These are phyloP conservation scores for Staphylotrichum tortipilum DNA, from an alignment of 495 filamentous ascomycete genomes.

Conservation along the genomic window DNA sequence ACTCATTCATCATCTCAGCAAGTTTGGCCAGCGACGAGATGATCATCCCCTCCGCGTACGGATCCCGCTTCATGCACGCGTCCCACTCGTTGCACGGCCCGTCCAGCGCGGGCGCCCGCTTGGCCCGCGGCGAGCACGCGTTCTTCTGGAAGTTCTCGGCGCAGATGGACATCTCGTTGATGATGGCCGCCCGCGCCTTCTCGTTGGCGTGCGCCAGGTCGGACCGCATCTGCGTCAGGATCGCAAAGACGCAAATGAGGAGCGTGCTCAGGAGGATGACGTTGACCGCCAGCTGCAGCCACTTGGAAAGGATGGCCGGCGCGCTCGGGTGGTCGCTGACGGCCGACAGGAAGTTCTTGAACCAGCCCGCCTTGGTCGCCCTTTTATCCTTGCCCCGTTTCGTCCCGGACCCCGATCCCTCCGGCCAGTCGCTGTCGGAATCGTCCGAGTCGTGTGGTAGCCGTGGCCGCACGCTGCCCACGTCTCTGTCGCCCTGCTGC, in stretches of 20 bases:
- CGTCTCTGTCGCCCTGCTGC: slow-evolving; percentile 31
- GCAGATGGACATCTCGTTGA: slow-evolving; percentile 66
- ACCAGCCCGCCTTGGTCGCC: slow-evolving; percentile 18
- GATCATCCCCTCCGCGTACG: slow-evolving; percentile 31
- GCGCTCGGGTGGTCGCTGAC: slow-evolving; percentile 74
- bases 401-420: background rate
- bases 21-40: slow-evolving; percentile 35
- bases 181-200: slow-evolving; percentile 51
- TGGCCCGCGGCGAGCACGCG: slow-evolving; percentile 48
- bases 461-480: slow-evolving; percentile 34
- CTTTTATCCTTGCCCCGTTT: slow-evolving; percentile 27
- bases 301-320: slow-evolving; percentile 79
- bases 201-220: slow-evolving; percentile 69
- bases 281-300: slow-evolving; percentile 75
- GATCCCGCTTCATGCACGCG: slow-evolving; percentile 66
- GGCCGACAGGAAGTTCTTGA: slow-evolving; percentile 54
- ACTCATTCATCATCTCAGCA: slow-evolving; percentile 40
- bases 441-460: slow-evolving; percentile 47
- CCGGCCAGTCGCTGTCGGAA: slow-evolving; percentile 40
- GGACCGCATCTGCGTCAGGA: slow-evolving; percentile 59
- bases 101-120: slow-evolving; percentile 64
- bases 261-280: slow-evolving; percentile 56
- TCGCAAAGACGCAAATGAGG: slow-evolving; percentile 61
- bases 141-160: slow-evolving; percentile 63
- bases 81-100: slow-evolving; percentile 69